Evolutionary conservation across 306 rosid species (phyloP), one percentile per base, ranked within the genome.

Genomic region (Prunus davidiana): DNA sequence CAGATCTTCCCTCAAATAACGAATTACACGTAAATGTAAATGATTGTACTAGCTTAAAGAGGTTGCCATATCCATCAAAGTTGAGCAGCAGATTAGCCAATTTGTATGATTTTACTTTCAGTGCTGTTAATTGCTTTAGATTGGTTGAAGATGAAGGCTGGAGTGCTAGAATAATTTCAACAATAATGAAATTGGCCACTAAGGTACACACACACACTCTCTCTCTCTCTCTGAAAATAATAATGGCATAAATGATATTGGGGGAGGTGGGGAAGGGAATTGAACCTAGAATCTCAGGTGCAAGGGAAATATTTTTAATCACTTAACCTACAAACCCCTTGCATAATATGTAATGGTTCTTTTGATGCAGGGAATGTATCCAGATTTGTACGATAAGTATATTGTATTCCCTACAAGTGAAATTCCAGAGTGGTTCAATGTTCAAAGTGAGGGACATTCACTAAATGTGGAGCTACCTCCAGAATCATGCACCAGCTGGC

Each of bases 351-450:
- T 24, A n/a, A 10, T 25, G 32, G 38, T 15, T 62, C 41, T 49
- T 69, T 22, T 50, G 34, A 41, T 45, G 25, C 71, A 47, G 67
- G 67, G 51, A 22, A 41, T 71, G 34, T n/a, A 6, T 0, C 9
- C 27, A 0, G 8, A 1, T 2, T 14, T 14, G 32, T 6, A 79
- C 5, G 12, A n/a, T 7, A 3, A 55, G 46, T 9, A 2, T 5
- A 79, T 46, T 32, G 12, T 64, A 50, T 55, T 22, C 12, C 74
- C 78, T 0, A 69, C 74, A 27, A 72, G 67, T 7, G 57, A 47
- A 57, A 55, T 79, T 27, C 60, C 82, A 0, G 68, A 79, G 20
- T 72, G 73, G 73, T 79, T 79, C 82, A 2, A 15, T 8, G 1
- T 63, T 5, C 19, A 45, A 46, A 72, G 2, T 32, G 64, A 3